phyloP scores from a whole-genome alignment of 2,329 filamentous ascomycete species.

The Xylaria arbuscula region DNA sequence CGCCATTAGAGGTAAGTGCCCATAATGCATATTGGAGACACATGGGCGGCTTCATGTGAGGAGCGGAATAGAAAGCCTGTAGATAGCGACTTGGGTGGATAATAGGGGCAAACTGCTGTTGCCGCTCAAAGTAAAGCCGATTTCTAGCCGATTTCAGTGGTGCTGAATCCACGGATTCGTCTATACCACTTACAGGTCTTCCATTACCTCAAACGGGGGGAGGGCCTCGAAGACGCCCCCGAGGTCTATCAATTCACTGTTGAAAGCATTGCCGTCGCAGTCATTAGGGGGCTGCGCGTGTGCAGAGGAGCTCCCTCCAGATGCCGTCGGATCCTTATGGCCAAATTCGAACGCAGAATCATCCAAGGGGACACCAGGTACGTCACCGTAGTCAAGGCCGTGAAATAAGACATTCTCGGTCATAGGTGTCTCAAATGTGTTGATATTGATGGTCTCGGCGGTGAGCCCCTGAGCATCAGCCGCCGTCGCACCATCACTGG shows the following conservation, averaged over 20 bases:
- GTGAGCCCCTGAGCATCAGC: conserved; percentile 44
- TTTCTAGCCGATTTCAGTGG: conserved; percentile 63
- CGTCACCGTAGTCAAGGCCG: conserved; percentile 44
- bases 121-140: conserved; percentile 77
- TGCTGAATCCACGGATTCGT: background rate
- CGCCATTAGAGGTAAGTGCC: conserved; percentile 78
- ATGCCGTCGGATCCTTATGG: conserved; percentile 33
- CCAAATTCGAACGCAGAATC: conserved; percentile 37
- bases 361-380: conserved; percentile 31
- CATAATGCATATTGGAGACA: conserved; percentile 91
- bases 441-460: conserved; percentile 45
- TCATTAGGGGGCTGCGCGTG: conserved; percentile 34
- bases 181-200: conserved; percentile 74
- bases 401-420: conserved; percentile 46
- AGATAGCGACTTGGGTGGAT: conserved; percentile 82
- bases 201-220: conserved; percentile 80
- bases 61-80: conserved; percentile 76
- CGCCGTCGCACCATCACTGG: conserved; percentile 27
- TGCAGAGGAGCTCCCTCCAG: conserved; percentile 36
- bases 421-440: conserved; percentile 37
- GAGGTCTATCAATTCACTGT: conserved; percentile 75
- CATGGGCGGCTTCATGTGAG: conserved; percentile 82
- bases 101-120: conserved; percentile 79
- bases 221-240: conserved; percentile 81
- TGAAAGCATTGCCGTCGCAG: conserved; percentile 26